Conservation (phyloP, 345 rosid genomes). For the Passiflora organensis region DNA sequence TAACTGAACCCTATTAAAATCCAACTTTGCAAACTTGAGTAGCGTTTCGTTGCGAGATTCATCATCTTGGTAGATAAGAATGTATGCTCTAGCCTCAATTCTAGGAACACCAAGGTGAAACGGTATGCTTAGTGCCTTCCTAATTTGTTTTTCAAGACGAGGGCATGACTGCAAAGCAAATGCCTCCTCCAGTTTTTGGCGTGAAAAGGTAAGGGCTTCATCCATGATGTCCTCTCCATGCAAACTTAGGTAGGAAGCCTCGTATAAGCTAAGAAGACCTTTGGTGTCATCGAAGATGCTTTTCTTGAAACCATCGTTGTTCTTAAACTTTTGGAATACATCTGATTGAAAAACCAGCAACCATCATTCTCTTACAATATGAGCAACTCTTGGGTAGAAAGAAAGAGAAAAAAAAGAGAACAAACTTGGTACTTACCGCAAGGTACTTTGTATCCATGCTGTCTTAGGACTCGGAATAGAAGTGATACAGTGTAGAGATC, state of each 20-base stretch:
- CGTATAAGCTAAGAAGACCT: not conserved
- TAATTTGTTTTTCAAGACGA: not conserved
- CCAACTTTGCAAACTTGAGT: conserved; percentile 5
- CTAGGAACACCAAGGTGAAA: not conserved
- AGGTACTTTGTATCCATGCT: conserved; percentile 4
- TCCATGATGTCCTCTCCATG: conserved; percentile 5
- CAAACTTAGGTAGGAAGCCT: not conserved
- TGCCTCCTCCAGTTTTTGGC: not conserved
- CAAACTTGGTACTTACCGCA: conserved; percentile 1
- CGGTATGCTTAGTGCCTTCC: not conserved
- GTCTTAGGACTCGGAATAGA: conserved; percentile 1
- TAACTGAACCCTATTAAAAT: conserved; percentile 2
- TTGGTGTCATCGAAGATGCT: not conserved
- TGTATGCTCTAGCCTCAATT: conserved; percentile 2
- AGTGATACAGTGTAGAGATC: not conserved
- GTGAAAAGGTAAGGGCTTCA: conserved; percentile 3
- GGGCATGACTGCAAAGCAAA: not conserved
- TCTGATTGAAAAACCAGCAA: not conserved
- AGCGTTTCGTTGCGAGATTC: not conserved
- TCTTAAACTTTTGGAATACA: conserved; percentile 12
- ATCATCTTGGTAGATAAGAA: conserved; percentile 2
- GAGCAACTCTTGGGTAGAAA: too few species aligned
- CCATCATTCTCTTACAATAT: not conserved
- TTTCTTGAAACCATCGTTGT: not conserved
- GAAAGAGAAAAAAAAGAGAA: not conserved